Percentiles rank a stretch among this genome's conserved stretches.
Evolutionary conservation across 108 stramenopile species (phyloP).

Genomic region (Nitzschia sp.): DNA sequence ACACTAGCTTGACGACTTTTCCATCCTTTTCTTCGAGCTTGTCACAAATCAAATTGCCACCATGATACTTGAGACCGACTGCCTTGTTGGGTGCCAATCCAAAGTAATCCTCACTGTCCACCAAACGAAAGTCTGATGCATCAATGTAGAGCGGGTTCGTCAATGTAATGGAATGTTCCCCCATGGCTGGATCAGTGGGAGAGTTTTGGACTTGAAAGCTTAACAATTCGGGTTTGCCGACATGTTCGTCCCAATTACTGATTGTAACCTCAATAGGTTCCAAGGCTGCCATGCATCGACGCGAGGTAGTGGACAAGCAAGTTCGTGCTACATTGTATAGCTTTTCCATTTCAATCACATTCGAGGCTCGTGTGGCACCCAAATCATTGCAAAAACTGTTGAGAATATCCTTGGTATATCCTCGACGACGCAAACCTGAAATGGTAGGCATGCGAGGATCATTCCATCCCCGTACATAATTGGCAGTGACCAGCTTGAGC

Average conservation of each 20-base stretch:
- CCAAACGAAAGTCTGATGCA: constrained; percentile 83
- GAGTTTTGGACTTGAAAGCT: constrained; percentile 78
- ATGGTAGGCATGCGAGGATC: constrained; percentile 99
- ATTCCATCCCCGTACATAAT: constrained; percentile 92
- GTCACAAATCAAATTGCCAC: constrained; percentile 79
- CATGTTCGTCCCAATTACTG: constrained; percentile 73
- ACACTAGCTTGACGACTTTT: constrained; percentile 60
- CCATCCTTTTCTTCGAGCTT: constrained; percentile 44
- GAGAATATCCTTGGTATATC: constrained; percentile 93
- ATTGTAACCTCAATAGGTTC: constrained; percentile 86
- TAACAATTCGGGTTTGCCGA: constrained; percentile 37
- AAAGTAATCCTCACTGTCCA: constrained; percentile 83
- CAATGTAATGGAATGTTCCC: constrained; percentile 81
- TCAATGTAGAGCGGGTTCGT: constrained; percentile 90
- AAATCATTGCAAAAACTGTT: constrained; percentile 96
- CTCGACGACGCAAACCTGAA: constrained; percentile 92
- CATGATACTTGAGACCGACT: constrained; percentile 92
- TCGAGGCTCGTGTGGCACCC: constrained; percentile 92
- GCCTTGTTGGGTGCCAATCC: constrained; percentile 94
- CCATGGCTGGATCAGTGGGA: constrained; percentile 83
- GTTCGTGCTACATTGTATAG: constrained; percentile 68
- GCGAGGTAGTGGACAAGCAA: constrained; percentile 59
- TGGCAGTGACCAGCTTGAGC: constrained; percentile 87
- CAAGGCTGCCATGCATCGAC: constrained; percentile 91
- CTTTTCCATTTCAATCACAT: constrained; percentile 92